A percentile compares a stretch with the other conserved stretches of the same genome.
Conservation (phyloP, 163 green algal species). For the Scenedesmus sp. region DNA sequence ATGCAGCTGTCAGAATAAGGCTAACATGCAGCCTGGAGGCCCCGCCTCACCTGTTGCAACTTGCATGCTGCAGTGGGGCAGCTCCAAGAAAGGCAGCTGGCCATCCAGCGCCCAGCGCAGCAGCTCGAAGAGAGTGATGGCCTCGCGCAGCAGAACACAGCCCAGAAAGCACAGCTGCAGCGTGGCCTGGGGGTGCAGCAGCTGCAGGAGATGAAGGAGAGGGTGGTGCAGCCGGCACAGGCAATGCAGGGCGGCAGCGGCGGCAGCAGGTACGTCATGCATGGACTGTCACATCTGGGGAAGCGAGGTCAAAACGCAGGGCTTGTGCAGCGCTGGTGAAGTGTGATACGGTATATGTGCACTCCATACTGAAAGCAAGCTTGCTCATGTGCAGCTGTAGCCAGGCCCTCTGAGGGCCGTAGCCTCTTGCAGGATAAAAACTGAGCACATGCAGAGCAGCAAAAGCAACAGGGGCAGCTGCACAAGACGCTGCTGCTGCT, state of each 20-base stretch:
- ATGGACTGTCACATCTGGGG: too few species aligned
- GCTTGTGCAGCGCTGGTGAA: not conserved
- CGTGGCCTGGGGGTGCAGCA: conserved; percentile 44
- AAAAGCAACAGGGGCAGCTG: not conserved
- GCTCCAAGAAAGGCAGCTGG: conserved; percentile 35
- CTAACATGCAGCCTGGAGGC: not conserved
- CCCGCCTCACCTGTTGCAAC: not conserved
- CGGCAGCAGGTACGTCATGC: not conserved
- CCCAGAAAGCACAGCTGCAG: conserved; percentile 43
- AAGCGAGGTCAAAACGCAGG: not conserved
- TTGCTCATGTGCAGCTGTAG: too few species aligned
- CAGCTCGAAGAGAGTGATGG: conserved; percentile 26
- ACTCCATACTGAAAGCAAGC: too few species aligned
- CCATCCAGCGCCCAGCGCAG: conserved; percentile 45
- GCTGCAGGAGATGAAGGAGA: not conserved
- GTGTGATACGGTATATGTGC: too few species aligned
- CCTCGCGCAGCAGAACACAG: conserved; percentile 19
- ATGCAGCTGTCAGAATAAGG: too few species aligned
- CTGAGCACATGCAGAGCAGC: not conserved
- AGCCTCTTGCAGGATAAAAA: not conserved
- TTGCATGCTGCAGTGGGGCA: conserved; percentile 4
- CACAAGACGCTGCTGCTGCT: not conserved
- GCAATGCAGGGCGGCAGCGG: not conserved
- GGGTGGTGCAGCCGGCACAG: not conserved
- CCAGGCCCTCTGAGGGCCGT: too few species aligned